Conservation (phyloP, 1,284 basidiomycete species). For the Moniliella sp. region DNA sequence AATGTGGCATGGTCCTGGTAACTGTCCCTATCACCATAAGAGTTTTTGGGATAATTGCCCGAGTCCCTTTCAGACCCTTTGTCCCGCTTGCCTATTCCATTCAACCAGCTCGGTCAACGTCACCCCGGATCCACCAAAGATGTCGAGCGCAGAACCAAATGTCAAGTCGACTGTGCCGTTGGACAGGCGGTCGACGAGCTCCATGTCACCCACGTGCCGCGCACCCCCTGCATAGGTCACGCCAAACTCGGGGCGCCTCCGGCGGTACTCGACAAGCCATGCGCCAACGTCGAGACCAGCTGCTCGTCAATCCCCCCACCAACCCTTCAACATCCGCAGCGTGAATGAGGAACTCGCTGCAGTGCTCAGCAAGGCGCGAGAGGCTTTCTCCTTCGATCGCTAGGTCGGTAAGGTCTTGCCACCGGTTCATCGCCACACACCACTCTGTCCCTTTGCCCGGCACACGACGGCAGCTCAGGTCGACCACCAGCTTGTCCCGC, state of each 20-base stretch:
- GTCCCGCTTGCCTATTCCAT: too few relatives aligned
- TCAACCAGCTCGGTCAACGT: slow-evolving; percentile 49
- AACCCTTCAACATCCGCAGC: slow-evolving; percentile 94
- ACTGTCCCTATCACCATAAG: too few relatives aligned
- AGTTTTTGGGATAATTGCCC: too few relatives aligned
- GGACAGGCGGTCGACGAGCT: slow-evolving; percentile 59
- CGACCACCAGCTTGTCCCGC: slow-evolving; percentile 76
- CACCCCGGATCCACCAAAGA: slow-evolving; percentile 57
- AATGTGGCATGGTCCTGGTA: too few relatives aligned
- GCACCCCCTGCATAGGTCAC: slow-evolving; percentile 95
- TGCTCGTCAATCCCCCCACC: slow-evolving; percentile 85
- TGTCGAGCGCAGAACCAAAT: slow-evolving; percentile 67
- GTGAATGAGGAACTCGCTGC: slow-evolving; percentile 79
- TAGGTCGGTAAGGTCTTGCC: slow-evolving; percentile 90
- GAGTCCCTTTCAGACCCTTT: too few relatives aligned
- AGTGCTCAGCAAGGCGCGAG: slow-evolving; percentile 1
- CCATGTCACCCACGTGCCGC: slow-evolving; percentile 60
- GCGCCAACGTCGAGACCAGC: slow-evolving; percentile 42
- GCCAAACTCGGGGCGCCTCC: slow-evolving; percentile 42
- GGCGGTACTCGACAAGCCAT: background rate
- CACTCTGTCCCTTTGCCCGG: slow-evolving; percentile 46
- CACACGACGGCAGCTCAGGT: slow-evolving; percentile 67
- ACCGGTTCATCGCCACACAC: slow-evolving; percentile 96
- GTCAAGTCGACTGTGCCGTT: slow-evolving; percentile 76
- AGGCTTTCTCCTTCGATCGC: slow-evolving; percentile 44